Conservation (phyloP, 306 rosid species). For the Cucurbita pepo region DNA sequence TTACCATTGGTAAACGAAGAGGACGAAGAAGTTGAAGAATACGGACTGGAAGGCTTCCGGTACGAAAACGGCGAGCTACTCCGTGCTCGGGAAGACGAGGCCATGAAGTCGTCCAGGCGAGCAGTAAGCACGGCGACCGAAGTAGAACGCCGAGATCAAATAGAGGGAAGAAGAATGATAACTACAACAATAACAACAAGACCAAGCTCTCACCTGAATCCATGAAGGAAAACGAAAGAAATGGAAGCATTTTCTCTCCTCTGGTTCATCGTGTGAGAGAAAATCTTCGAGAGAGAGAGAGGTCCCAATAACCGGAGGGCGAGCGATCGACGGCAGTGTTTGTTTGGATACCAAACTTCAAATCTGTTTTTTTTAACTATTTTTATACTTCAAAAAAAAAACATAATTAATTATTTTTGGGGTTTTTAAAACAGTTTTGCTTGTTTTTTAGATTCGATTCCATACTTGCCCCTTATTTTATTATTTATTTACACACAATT, state of each 20-base stretch:
- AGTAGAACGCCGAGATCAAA: neutral
- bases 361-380: neutral
- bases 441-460: no score
- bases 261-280: neutral
- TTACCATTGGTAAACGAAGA: conserved; percentile 66
- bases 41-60: conserved; percentile 80
- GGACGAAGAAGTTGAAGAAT: conserved; percentile 81
- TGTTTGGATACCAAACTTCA: conserved; percentile 47
- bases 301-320: conserved; percentile 1
- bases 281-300: neutral
- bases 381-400: no score
- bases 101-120: conserved; percentile 53
- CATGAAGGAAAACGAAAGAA: conserved; percentile 32
- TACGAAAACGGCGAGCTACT: conserved; percentile 92
- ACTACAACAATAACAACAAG: conserved; percentile 19
- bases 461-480: no score
- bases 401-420: no score
- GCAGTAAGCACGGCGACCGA: neutral
- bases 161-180: conserved; percentile 16
- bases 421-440: no score
- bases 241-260: conserved; percentile 18
- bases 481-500: no score
- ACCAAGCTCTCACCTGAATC: conserved; percentile 65
- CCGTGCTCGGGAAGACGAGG: conserved; percentile 89
- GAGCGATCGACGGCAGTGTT: conserved; percentile 10